Evolutionary conservation across 441 rosid genomes (phyloP), one percentile per base, ranked within the genome.

Genomic region (Pelargonium fulgidum): DNA sequence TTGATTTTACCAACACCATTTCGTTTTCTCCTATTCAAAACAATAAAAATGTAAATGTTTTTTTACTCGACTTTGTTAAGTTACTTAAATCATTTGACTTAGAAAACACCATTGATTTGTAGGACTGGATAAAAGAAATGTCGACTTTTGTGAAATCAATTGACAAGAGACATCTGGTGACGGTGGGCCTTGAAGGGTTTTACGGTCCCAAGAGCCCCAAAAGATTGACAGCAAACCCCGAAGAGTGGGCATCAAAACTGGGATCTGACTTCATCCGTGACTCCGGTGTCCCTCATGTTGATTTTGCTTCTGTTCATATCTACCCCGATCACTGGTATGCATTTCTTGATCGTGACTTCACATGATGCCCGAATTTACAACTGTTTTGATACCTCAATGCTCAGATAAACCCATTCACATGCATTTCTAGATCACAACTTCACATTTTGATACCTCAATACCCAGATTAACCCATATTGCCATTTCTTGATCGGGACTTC

Each of bases 61-160:
- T 29, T 29, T 29, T 29, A 29, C 36, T 29, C 24, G 36, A 29
- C 36, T 29, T 29, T 29, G 36, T 29, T 29, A 29, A 1, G 41
- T 36, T 36, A 36, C 3, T 29, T 3, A 3, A 5, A 36, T 36
- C 41, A 36, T 36, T 36, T 36, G 7, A 36, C 41, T 36, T 36
- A 36, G 41, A 36, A 6, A 7, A 36, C 41, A 36, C 41, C 52
- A 66, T 74, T 14, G 47, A 64, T 68, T 66, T 80, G 88, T 82
- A 91, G 97, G 91, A 82, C 63, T 91, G 97, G 98, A 83, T 91
- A 52, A 83, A 81, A 66, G 97, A 93, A 79, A 93, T 93, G 93
- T 78, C 97, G 47, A 84, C 86, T 24, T 93, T 79, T 52, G 83
- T 89, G 48, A 93, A 91, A 83, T 86, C 95, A 48, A 84, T 93